A percentile compares a stretch with the other conserved stretches of the same genome.
Evolutionary conservation across 2,329 filamentous ascomycete genomes (phyloP).

Genomic region (Epichloe baconii): DNA sequence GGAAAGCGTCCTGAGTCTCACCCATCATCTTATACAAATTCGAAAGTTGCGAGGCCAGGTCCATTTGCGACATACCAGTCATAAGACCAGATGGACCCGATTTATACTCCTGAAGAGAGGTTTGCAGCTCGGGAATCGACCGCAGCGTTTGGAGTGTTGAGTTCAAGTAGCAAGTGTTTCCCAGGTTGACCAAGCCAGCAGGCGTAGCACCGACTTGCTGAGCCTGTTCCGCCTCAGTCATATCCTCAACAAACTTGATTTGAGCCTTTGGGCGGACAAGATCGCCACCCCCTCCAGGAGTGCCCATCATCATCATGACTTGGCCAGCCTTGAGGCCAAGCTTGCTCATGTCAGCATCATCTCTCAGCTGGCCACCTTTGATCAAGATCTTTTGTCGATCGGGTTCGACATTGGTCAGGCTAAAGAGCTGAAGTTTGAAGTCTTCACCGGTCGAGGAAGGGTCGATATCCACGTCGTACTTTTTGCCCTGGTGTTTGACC

Average conservation of each 20-base stretch:
- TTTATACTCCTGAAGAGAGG: slow-evolving; percentile 53
- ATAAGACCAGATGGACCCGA: slow-evolving; percentile 22
- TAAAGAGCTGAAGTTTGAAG: slow-evolving; percentile 93
- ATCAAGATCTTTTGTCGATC: slow-evolving; percentile 92
- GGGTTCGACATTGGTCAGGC: slow-evolving; percentile 88
- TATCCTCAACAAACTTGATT: slow-evolving; percentile 88
- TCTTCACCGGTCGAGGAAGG: slow-evolving; percentile 72
- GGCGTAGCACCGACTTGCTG: slow-evolving; percentile 73
- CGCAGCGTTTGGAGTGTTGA: slow-evolving; percentile 87
- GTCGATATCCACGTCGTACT: slow-evolving; percentile 88
- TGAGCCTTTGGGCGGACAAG: slow-evolving; percentile 64
- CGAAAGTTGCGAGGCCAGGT: slow-evolving; percentile 65
- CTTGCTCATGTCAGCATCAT: slow-evolving; percentile 77
- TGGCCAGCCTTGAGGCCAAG: slow-evolving; percentile 78
- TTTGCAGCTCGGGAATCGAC: slow-evolving; percentile 79
- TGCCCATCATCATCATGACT: slow-evolving; percentile 93
- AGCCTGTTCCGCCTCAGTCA: slow-evolving; percentile 88
- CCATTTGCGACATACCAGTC: slow-evolving; percentile 38
- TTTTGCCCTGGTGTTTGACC: slow-evolving; percentile 91
- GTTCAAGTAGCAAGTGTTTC: slow-evolving; percentile 98
- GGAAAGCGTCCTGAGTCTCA: slow-evolving; percentile 75
- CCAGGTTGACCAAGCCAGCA: slow-evolving; percentile 78
- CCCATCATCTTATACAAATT: slow-evolving; percentile 83
- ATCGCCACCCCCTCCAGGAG: slow-evolving; percentile 51
- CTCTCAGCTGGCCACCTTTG: slow-evolving; percentile 88